phyloP scores from a whole-genome alignment of 805 yeast species.

The Debaryomyces castellii region DNA sequence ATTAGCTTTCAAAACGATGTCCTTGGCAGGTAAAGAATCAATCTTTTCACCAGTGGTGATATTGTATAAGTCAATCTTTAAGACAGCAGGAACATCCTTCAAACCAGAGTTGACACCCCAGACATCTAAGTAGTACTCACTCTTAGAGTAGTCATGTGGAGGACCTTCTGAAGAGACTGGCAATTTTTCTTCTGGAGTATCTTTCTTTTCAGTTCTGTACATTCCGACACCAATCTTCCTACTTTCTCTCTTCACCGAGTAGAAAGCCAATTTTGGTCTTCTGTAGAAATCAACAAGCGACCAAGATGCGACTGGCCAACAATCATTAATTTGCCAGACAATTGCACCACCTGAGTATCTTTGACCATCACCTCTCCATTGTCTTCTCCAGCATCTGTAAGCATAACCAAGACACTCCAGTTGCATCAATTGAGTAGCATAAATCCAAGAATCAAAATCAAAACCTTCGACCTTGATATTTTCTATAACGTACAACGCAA shows the following conservation, averaged over 20 bases:
- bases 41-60: constrained; percentile 30
- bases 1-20: constrained; percentile 21
- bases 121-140: constrained; percentile 28
- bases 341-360: constrained; percentile 45
- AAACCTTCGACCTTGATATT: constrained; percentile 37
- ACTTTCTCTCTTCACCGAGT: constrained; percentile 46
- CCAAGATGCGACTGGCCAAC: constrained; percentile 57
- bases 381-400: constrained; percentile 45
- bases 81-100: constrained; percentile 14
- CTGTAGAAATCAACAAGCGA: constrained; percentile 42
- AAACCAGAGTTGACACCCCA: constrained; percentile 42
- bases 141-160: constrained; percentile 24
- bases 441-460: constrained; percentile 44
- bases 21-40: constrained; percentile 7
- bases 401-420: constrained; percentile 50
- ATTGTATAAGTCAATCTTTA: constrained; percentile 28
- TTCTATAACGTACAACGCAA: constrained; percentile 47
- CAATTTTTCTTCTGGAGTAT: constrained; percentile 5
- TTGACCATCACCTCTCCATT: constrained; percentile 39
- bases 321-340: constrained; percentile 56
- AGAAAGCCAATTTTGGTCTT: constrained; percentile 47
- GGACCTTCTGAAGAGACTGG: constrained; percentile 11
- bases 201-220: constrained; percentile 19
- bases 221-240: constrained; percentile 33
- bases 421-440: constrained; percentile 55